These are phyloP conservation scores for Calycina marina DNA, from an alignment of 2,329 filamentous ascomycete genomes.

Conservation along the genomic window DNA sequence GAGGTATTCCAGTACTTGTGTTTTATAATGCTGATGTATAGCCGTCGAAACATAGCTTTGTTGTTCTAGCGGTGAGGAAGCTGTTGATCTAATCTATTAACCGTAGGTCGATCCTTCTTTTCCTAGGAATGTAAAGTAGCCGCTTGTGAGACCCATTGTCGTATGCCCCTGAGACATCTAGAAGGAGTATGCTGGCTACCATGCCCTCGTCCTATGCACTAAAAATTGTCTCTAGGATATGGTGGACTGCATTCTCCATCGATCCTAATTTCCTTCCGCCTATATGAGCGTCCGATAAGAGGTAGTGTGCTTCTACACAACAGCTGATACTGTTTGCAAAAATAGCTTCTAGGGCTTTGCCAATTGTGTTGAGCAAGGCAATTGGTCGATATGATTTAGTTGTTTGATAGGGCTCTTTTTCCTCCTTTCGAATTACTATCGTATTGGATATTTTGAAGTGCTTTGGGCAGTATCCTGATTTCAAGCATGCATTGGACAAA, in stretches of 20 bases:
- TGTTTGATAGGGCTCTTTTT: neutral
- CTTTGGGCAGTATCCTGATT: neutral
- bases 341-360: too few relatives aligned
- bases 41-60: slow-evolving; percentile 8
- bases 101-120: neutral
- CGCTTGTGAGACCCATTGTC: slow-evolving; percentile 13
- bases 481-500: neutral
- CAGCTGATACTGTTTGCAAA: neutral
- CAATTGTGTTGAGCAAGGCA: too few relatives aligned
- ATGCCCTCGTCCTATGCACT: slow-evolving; percentile 9
- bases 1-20: slow-evolving; percentile 8
- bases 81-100: too few relatives aligned
- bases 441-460: neutral
- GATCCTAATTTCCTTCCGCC: slow-evolving; percentile 16
- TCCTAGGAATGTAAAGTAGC: slow-evolving; percentile 14
- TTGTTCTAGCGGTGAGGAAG: too few relatives aligned
- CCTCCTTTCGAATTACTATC: neutral
- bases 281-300: slow-evolving; percentile 16
- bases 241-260: slow-evolving; percentile 17
- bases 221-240: slow-evolving; percentile 16
- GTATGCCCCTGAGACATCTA: slow-evolving; percentile 20
- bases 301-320: neutral
- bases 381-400: slow-evolving; percentile 1
- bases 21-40: slow-evolving; percentile 5
- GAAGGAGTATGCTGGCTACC: slow-evolving; percentile 19